These are phyloP conservation scores for Trapa bicornis DNA, from an alignment of 345 rosid genomes.

Conservation along the genomic window DNA sequence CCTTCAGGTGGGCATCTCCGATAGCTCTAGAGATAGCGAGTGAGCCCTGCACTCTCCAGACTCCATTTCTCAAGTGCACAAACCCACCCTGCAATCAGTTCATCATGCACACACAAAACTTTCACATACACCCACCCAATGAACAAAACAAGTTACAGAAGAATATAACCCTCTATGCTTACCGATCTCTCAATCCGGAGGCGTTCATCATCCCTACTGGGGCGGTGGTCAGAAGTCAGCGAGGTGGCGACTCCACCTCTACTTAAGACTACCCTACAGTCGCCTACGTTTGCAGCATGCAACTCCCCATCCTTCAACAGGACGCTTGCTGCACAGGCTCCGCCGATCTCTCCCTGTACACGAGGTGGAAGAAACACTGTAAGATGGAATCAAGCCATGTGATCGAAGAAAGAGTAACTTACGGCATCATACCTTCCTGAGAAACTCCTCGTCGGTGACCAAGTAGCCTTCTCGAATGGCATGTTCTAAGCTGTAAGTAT, in stretches of 20 bases:
- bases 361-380: too few relatives aligned
- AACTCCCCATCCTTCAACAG: slow-evolving; percentile 27
- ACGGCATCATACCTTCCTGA: slow-evolving; percentile 24
- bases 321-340: slow-evolving; percentile 38
- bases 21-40: slow-evolving; percentile 47
- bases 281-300: slow-evolving; percentile 38
- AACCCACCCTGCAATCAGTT: slow-evolving; percentile 33
- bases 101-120: not conserved
- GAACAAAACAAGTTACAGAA: not conserved
- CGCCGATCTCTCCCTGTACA: slow-evolving; percentile 30
- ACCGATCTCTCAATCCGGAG: slow-evolving; percentile 33
- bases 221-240: slow-evolving; percentile 33
- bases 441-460: slow-evolving; percentile 36
- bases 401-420: not conserved
- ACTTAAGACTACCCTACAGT: slow-evolving; percentile 38
- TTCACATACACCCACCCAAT: not conserved
- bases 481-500: slow-evolving; percentile 3
- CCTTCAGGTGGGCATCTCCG: slow-evolving; percentile 38
- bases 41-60: slow-evolving; percentile 42
- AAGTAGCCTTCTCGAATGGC: slow-evolving; percentile 31
- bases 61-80: slow-evolving; percentile 28
- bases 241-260: slow-evolving; percentile 27
- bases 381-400: not conserved
- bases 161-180: not conserved
- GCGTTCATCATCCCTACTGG: slow-evolving; percentile 30